Evolutionary conservation across 257 asterid genomes (phyloP).

Genomic region (Solanum virginianum): DNA sequence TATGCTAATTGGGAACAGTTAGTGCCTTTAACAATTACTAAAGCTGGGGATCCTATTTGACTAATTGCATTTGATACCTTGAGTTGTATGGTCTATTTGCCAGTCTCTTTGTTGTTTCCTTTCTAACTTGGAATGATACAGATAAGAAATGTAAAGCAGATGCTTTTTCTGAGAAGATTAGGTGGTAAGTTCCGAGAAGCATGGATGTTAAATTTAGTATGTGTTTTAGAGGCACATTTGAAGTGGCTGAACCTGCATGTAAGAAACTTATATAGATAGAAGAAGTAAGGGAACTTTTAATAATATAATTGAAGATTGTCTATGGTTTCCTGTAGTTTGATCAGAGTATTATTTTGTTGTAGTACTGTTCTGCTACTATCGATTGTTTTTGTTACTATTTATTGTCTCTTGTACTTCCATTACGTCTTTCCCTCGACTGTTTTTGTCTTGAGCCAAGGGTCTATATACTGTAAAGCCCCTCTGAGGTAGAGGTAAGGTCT

Average conservation of each 20-base stretch:
- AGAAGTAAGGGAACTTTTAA: not conserved
- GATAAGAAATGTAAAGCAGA: not conserved
- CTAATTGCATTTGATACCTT: not conserved
- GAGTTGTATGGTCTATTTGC: not conserved
- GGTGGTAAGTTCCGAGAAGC: not conserved
- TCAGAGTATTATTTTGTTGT: not conserved
- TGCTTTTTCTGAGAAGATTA: not conserved
- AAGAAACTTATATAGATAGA: not conserved
- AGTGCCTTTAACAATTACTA: not conserved
- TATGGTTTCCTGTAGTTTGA: not conserved
- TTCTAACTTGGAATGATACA: not conserved
- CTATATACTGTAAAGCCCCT: not conserved
- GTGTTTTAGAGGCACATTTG: not conserved
- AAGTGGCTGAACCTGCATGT: not conserved
- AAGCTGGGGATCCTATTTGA: not conserved
- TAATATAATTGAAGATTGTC: not conserved
- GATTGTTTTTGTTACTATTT: not conserved
- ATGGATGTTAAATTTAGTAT: not conserved
- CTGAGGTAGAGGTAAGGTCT: not conserved
- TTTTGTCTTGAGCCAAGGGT: not conserved
- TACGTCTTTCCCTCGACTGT: not conserved
- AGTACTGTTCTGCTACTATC: not conserved
- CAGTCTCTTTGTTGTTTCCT: not conserved
- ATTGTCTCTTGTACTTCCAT: not conserved
- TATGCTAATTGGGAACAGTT: not conserved